Evolutionary conservation across 768 basidiomycete species (phyloP).

Genomic region (Amanita brunnescens): DNA sequence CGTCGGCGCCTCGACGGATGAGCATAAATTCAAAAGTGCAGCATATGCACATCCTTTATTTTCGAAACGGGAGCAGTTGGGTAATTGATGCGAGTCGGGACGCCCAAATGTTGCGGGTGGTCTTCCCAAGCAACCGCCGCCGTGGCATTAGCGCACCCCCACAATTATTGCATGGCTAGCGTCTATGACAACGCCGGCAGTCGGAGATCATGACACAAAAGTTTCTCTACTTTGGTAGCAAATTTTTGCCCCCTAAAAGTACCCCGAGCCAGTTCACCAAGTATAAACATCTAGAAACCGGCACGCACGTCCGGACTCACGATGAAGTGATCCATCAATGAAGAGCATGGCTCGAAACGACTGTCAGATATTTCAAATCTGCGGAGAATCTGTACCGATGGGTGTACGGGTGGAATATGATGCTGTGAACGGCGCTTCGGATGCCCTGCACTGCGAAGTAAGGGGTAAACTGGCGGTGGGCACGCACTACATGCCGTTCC

Average conservation of each 20-base stretch:
- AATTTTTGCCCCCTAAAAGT: not conserved
- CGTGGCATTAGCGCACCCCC: not conserved
- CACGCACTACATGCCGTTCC: not conserved
- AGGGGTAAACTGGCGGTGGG: not conserved
- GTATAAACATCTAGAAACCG: not conserved
- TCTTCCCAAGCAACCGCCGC: not conserved
- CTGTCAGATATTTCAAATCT: not conserved
- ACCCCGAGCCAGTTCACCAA: not conserved
- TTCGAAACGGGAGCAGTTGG: not conserved
- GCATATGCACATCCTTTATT: not conserved
- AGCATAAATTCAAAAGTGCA: not conserved
- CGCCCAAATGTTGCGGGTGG: not conserved
- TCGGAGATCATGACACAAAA: slow-evolving; percentile 1
- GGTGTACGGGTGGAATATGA: not conserved
- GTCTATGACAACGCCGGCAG: not conserved
- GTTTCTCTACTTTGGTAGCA: not conserved
- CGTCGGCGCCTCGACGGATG: not conserved
- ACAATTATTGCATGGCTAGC: not conserved
- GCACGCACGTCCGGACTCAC: not conserved
- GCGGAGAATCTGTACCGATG: not conserved
- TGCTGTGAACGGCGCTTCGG: not conserved
- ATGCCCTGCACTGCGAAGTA: not conserved
- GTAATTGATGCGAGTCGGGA: not conserved
- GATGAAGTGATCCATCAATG: not conserved
- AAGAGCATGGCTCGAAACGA: not conserved